Base-by-base conservation (phyloP, 257 asterid genomes). In the Jasminum sambac region DNA sequence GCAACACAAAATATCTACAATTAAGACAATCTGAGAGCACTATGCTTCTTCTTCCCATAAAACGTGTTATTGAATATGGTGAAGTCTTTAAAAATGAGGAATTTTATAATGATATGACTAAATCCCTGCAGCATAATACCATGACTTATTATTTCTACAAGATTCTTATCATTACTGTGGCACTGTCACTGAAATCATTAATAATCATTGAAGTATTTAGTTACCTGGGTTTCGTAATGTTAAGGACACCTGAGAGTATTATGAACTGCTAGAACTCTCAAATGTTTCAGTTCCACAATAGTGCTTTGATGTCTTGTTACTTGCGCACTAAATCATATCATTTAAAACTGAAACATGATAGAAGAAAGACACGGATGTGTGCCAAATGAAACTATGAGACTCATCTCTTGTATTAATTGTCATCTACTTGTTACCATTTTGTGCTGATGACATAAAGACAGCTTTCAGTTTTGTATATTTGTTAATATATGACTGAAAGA, bases 1-100 rank as follows among this genome's bases (percentile, higher is more conserved):
- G 60, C 43, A 19, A 21, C 24, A 23, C 50, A 72, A 42, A 55
- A 42, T 62, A 41, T 39, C 61, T 79, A 43, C 66, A 17, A 34
- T 64, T 30, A 64, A 64, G 63, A 55, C 40, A 50, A 19, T 55
- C 36, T 11, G 57, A 64, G 24, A 52, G 17, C 36, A 34, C 1
- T 12, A 37, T 39, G 70, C 43, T 4, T 17, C 39, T 55, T 23
- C 16, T 23, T 55, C n/a, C n/a, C 23, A 55, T 23, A 55, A 55
- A 9, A 55, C 62, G 21, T 55, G 62, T 13, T 23, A 55, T 23
- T 17, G 59, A 50, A 21, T 55, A 55, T 23, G 62, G 21, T 55
- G 36, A 55, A 21, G n/a, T 19, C 5, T 76, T 41, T 65, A 14
- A 21, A 25, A 21, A 25, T 67, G 37, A 2, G 8, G 40, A 21